A percentile compares a stretch with the other conserved stretches of the same genome.
Conservation (phyloP, 176 grass and related monocot genomes). For the Elymus sibiricus region DNA sequence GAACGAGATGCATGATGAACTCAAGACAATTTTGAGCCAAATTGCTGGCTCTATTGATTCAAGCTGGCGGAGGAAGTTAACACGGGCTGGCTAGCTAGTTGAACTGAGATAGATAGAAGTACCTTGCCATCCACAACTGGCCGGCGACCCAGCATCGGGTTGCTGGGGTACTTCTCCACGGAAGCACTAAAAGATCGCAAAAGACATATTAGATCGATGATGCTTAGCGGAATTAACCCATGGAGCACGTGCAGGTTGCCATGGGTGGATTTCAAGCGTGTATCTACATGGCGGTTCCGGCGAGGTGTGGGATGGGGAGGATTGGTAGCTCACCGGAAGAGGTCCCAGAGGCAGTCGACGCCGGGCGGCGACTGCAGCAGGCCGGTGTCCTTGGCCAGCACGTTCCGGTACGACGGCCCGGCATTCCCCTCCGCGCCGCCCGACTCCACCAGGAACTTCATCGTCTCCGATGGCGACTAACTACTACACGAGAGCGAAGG, state of each 20-base stretch:
- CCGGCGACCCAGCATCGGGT: conserved; percentile 70
- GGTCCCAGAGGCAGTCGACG: conserved; percentile 67
- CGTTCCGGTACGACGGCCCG: conserved; percentile 71
- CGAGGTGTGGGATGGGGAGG: background rate
- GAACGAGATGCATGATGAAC: background rate
- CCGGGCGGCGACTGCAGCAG: conserved; percentile 38
- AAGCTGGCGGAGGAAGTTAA: background rate
- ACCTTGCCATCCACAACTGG: conserved; percentile 59
- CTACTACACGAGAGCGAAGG: background rate
- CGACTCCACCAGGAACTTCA: conserved; percentile 71
- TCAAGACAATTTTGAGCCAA: background rate
- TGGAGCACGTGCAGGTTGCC: background rate
- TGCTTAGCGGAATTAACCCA: background rate
- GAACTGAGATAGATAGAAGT: background rate
- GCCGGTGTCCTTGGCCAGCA: conserved; percentile 56
- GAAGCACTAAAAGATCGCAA: conserved; percentile 35
- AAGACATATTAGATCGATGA: background rate
- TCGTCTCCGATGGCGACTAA: conserved; percentile 1
- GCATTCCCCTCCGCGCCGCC: conserved; percentile 50
- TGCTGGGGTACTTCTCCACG: conserved; percentile 69
- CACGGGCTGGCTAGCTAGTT: background rate
- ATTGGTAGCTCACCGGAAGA: conserved; percentile 57
- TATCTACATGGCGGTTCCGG: background rate
- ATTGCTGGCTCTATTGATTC: background rate
- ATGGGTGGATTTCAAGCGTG: no score